Evolutionary conservation across 139 green algal genomes (phyloP), one percentile per base, ranked within the genome.

Genomic region (Micractinium conductrix): DNA sequence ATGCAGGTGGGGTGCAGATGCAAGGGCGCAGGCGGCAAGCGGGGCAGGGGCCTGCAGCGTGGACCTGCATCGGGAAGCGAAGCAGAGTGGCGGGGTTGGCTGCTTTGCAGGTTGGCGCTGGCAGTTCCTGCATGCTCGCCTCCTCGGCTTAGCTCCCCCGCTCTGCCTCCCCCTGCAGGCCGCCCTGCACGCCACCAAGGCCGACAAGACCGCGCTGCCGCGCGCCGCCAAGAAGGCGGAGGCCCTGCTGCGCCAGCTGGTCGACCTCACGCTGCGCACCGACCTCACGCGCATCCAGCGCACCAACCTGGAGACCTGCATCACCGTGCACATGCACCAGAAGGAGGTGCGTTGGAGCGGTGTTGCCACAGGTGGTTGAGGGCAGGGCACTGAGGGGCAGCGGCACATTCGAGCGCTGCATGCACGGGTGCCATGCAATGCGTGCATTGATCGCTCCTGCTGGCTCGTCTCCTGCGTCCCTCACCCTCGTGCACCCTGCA

Each of bases 311-410:
- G 96, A 99, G 92, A 99, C 96, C 1, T 98, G 96, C 93, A 96
- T 99, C 80, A 99, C 96, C 10, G 95, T 99, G 80, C 93, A 98
- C 92, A 98, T 99, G 92, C 95, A 99, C 89, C 96, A 98, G 89
- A 97, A 98, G 88, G 96, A 99, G 90, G 95, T 94, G 28, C 93
- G 68, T 28, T 71, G 75, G 74, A 0, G 55, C 19, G 17, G 37
- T 22, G n/a, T 35, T n/a, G 5, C 30, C 30, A 70, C n/a, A 44
- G 33, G 1, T 30, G 26, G 42, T 26, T 42, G 37, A 33, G 62
- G 28, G 48, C 48, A 10, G 10, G 48, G 16, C 10, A 58, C 48
- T 24, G 16, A 58, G 48, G 48, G 48, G 48, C 48, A 10, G 48
- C 10, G 16, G 16, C n/a, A n/a, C n/a, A 58, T 10, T 16, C 10